These are phyloP conservation scores for Yamadazyma olivae DNA, from an alignment of 805 yeast species.

Conservation along the genomic window DNA sequence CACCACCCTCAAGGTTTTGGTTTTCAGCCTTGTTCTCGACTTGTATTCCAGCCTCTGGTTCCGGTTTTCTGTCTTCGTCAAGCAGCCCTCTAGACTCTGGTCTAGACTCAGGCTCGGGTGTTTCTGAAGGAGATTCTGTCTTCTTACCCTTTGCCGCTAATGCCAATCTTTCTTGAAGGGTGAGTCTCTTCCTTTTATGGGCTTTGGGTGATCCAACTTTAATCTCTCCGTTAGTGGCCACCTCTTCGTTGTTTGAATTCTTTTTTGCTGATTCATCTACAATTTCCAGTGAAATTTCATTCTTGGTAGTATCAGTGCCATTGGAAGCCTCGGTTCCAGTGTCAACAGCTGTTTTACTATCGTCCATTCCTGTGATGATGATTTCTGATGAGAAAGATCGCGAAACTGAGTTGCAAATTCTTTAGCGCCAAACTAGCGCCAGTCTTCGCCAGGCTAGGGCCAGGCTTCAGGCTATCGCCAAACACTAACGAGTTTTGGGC, in stretches of 20 bases:
- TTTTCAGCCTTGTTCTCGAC: background rate
- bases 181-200: slow-evolving; percentile 53
- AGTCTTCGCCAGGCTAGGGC: background rate
- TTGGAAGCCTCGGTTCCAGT: background rate
- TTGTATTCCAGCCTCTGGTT: background rate
- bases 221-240: background rate
- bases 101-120: slow-evolving; percentile 1
- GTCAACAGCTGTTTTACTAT: no score
- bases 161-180: slow-evolving; percentile 83
- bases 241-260: no score
- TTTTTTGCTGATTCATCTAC: no score
- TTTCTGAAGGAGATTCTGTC: slow-evolving; percentile 5
- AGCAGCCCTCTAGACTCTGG: background rate
- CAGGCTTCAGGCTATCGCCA: no score
- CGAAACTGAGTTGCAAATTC: no score
- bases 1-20: background rate
- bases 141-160: slow-evolving; percentile 63
- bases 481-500: no score
- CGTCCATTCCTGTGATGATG: no score
- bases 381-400: no score
- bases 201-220: slow-evolving; percentile 19
- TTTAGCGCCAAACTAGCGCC: no score
- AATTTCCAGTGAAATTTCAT: no score
- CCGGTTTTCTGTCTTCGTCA: background rate
- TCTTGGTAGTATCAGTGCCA: background rate